Percentiles rank a stretch among this genome's conserved stretches.
These are phyloP conservation scores for Tetrapisispora phaffii DNA, from an alignment of 805 yeast species.

Conservation along the genomic window DNA sequence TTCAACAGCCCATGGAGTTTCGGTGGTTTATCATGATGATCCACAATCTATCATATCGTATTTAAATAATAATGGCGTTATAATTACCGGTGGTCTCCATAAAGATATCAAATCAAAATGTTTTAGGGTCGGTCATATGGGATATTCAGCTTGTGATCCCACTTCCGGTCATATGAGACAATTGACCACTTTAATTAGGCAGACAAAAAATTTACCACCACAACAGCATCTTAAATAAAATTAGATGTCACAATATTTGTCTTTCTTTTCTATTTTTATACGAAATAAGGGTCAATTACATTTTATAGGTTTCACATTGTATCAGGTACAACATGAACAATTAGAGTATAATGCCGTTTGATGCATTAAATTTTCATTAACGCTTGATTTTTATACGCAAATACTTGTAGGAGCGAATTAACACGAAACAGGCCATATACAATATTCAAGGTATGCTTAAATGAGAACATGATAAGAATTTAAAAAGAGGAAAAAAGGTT, in stretches of 20 bases:
- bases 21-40: conserved; percentile 66
- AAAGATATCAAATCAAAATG: conserved; percentile 58
- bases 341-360: too few species aligned
- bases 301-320: too few species aligned
- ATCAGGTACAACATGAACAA: too few species aligned
- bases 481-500: not conserved
- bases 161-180: conserved; percentile 44
- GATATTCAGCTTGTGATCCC: conserved; percentile 57
- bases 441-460: not conserved
- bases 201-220: not conserved
- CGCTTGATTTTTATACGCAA: not conserved
- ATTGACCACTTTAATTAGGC: conserved; percentile 25
- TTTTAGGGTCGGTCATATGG: conserved; percentile 95
- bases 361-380: too few species aligned
- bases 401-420: not conserved
- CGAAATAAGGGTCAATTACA: too few species aligned
- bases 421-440: not conserved
- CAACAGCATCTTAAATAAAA: too few species aligned
- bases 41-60: conserved; percentile 54
- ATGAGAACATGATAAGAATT: not conserved
- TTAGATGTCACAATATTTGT: too few species aligned
- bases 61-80: conserved; percentile 57
- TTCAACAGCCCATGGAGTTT: conserved; percentile 72
- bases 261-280: not conserved
- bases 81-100: conserved; percentile 86